phyloP scores from a whole-genome alignment of 1,284 basidiomycete species.

The Peniophora sp. region DNA sequence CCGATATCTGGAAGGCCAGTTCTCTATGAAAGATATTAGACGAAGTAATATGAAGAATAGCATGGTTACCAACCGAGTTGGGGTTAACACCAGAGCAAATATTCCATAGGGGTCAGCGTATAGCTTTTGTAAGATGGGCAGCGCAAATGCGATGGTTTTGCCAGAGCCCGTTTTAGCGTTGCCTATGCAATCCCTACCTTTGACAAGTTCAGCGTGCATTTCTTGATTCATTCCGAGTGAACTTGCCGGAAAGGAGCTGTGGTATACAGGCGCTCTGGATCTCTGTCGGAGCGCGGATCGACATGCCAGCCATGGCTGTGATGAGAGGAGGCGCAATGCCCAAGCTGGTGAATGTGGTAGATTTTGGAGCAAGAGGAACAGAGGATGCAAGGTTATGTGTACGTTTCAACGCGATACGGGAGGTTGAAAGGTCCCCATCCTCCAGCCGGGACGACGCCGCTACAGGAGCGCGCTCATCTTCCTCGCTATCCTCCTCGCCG shows the following conservation, averaged over 20 bases:
- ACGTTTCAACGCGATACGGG: slow-evolving; percentile 4
- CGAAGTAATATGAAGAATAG: slow-evolving; percentile 1
- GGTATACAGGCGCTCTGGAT: slow-evolving; percentile 91
- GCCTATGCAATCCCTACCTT: slow-evolving; percentile 90
- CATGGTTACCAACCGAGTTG: slow-evolving; percentile 63
- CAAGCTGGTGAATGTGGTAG: slow-evolving; percentile 56
- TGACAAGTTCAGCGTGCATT: slow-evolving; percentile 7
- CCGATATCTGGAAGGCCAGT: slow-evolving; percentile 93
- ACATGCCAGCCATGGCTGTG: slow-evolving; percentile 71
- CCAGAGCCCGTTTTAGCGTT: slow-evolving; percentile 98
- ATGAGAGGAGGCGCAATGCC: slow-evolving; percentile 72
- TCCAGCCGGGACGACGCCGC: too few relatives aligned
- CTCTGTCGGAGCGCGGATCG: slow-evolving; percentile 81
- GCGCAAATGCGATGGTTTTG: slow-evolving; percentile 95
- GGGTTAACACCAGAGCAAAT: slow-evolving; percentile 89
- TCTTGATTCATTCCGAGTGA: neutral
- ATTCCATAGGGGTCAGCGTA: slow-evolving; percentile 89
- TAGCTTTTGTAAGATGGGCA: slow-evolving; percentile 91
- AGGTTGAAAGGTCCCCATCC: neutral
- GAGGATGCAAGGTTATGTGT: slow-evolving; percentile 15
- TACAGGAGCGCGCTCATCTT: too few relatives aligned
- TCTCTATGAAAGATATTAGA: slow-evolving; percentile 47
- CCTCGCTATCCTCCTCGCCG: neutral
- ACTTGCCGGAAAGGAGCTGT: slow-evolving; percentile 71
- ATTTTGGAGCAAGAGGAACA: slow-evolving; percentile 9